Conservation (phyloP, 179 eudicot species). For the Carnegiea gigantea region DNA sequence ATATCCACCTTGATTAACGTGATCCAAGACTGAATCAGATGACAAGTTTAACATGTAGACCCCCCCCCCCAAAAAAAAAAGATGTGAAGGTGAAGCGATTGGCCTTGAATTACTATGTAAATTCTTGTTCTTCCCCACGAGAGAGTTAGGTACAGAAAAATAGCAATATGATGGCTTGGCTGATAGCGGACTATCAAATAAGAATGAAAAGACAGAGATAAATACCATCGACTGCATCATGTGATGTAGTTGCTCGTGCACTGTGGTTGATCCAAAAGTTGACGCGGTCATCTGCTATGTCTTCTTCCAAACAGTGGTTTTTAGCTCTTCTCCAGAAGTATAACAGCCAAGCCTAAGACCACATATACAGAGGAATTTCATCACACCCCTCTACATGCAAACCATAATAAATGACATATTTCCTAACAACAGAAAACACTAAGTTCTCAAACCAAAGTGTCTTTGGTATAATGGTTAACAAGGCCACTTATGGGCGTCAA, state of each 20-base stretch:
- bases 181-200: neutral
- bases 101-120: neutral
- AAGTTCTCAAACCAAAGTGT: too few species aligned
- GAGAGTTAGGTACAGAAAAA: too few species aligned
- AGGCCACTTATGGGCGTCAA: too few species aligned
- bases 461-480: too few species aligned
- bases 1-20: neutral
- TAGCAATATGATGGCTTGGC: neutral
- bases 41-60: too few species aligned
- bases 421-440: neutral
- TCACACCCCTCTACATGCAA: neutral
- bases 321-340: conserved; percentile 90
- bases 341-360: conserved; percentile 69
- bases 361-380: neutral
- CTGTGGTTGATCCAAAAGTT: conserved; percentile 61
- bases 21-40: neutral
- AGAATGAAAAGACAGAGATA: neutral
- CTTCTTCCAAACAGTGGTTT: conserved; percentile 65
- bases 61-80: neutral
- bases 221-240: conserved; percentile 83
- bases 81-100: neutral
- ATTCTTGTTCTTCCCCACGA: too few species aligned
- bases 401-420: neutral
- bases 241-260: conserved; percentile 49
- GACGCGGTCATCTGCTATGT: conserved; percentile 75